Evolutionary conservation across 2,329 filamentous ascomycete genomes (phyloP).

Genomic region (Talaromyces rugulosus): DNA sequence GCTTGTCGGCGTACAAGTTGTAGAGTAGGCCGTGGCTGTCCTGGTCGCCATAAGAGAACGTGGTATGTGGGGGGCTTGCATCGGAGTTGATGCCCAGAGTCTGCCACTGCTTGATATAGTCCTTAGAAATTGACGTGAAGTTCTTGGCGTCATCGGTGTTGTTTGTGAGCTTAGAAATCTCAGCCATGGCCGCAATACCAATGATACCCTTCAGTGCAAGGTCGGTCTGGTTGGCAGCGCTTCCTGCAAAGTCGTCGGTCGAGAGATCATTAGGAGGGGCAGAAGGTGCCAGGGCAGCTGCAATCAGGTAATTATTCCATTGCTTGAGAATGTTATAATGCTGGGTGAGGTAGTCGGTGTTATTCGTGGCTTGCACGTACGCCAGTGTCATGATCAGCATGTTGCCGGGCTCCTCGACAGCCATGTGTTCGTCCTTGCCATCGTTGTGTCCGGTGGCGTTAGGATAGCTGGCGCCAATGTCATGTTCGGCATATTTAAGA

Average conservation of each 20-base stretch:
- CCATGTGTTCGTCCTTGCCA: slow-evolving; percentile 31
- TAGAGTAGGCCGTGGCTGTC: slow-evolving; percentile 37
- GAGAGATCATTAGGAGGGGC: slow-evolving; percentile 42
- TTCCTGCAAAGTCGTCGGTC: slow-evolving; percentile 35
- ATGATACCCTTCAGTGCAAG: slow-evolving; percentile 59
- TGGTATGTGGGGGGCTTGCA: slow-evolving; percentile 43
- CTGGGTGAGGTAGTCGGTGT: slow-evolving; percentile 26
- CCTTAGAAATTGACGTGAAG: slow-evolving; percentile 43
- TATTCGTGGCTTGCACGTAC: slow-evolving; percentile 31
- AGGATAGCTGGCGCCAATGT: slow-evolving; percentile 32
- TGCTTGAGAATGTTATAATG: slow-evolving; percentile 28
- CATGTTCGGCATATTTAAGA: slow-evolving; percentile 31
- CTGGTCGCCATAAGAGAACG: slow-evolving; percentile 43
- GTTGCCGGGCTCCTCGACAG: slow-evolving; percentile 35
- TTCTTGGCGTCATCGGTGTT: slow-evolving; percentile 40
- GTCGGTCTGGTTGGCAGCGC: slow-evolving; percentile 52
- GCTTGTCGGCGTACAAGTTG: slow-evolving; percentile 49
- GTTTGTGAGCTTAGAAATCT: slow-evolving; percentile 47
- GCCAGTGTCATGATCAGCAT: slow-evolving; percentile 31
- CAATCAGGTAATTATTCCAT: slow-evolving; percentile 35
- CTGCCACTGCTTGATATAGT: slow-evolving; percentile 50
- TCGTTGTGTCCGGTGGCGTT: slow-evolving; percentile 34
- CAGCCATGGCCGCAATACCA: slow-evolving; percentile 55
- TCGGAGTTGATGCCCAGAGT: slow-evolving; percentile 39
- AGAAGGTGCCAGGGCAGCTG: slow-evolving; percentile 34